Evolutionary conservation across 306 rosid genomes (phyloP), one percentile per base, ranked within the genome.

Genomic region (Vigna radiata): DNA sequence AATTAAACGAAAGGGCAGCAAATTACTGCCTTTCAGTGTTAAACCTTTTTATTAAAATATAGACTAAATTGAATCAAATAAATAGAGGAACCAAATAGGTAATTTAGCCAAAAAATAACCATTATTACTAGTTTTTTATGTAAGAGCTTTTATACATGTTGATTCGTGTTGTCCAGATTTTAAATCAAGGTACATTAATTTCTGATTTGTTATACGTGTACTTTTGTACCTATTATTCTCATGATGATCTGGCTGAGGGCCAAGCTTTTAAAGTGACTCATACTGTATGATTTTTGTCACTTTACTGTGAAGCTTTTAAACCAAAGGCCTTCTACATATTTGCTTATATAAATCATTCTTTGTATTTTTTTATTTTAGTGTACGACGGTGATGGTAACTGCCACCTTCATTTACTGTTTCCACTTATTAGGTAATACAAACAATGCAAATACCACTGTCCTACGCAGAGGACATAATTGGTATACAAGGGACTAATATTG

Each of bases 391-490:
- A 48, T 43, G 46, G 27, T 73, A 48, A 75, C 84, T 37, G 17
- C 54, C 46, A 37, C 65, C 50, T 12, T 21, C 15, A 73, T 49
- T 18, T 77, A 7, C 29, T 61, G 53, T 71, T 72, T 77, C 72
- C 50, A 50, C 33, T 68, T 50, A 75, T 79, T 88, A 95, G 99
- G 87, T 95, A 58, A 81, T 93, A 18, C 99, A 95, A 87, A 95
- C 99, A 53, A 90, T 95, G 98, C 97, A 92, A 90, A 87, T 95
- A 79, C 99, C 99, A 59, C 81, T 95, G 18, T 91, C 99, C 62
- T 95, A 90, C 69, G 99, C 98, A 0, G 99, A 95, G 86, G 97
- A 91, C 81, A 95, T 95, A 61, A 93, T 95, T 76, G 99, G 99
- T 59, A 77, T 91, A 79, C 97, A 91, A 86, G 99, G 99, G 78